Evolutionary conservation across 495 filamentous ascomycete genomes (phyloP), one percentile per base, ranked within the genome.

Genomic region (Pyrenopolyporus hunteri): DNA sequence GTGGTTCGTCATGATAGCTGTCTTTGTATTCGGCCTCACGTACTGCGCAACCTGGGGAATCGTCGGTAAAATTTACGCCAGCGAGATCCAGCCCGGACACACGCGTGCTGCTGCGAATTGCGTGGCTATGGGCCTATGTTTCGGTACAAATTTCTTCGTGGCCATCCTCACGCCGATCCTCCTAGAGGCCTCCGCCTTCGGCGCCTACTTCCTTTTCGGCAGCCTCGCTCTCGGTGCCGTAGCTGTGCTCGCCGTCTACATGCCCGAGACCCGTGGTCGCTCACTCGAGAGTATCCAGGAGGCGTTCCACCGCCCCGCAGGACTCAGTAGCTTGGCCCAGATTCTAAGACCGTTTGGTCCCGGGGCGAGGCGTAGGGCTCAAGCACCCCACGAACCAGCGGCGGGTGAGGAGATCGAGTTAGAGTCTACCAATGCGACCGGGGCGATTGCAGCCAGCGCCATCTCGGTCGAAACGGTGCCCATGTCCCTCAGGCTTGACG

Each of bases 121-220:
- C 51, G 58, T 83, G 1, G 77, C 77, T 0, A 77, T 83, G 59
- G 59, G 65, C 9, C 51, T 72, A n/a, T 59, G 59, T 14, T 69
- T 67, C 19, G 66, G 56, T 7, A 72, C 69, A 4, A 89, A 89
- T 63, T 89, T 83, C 68, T 64, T 89, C n/a, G 80, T 89, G 1
- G 87, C 86, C 1, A 76, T 89, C 44, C 78, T 80, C 3, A 86
- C 86, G 0, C 87, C 87, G 0, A 79, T 88, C 6, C 72, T 90
- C 11, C 72, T 89, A 10, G 79, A 80, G 0, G 77, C 76, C 4
- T 83, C 78, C 5, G 77, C 75, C 4, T 87, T 70, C 33, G 84
- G 82, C 0, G 79, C 81, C 0, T 88, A 88, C 63, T 88, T 88
- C 45, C 66, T 88, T 6, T 88, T 84, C 55, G 86, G 82, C 17